Evolutionary conservation across 2,329 filamentous ascomycete species (phyloP).

Genomic region (Stagonosporopsis cucurbitacearum): DNA sequence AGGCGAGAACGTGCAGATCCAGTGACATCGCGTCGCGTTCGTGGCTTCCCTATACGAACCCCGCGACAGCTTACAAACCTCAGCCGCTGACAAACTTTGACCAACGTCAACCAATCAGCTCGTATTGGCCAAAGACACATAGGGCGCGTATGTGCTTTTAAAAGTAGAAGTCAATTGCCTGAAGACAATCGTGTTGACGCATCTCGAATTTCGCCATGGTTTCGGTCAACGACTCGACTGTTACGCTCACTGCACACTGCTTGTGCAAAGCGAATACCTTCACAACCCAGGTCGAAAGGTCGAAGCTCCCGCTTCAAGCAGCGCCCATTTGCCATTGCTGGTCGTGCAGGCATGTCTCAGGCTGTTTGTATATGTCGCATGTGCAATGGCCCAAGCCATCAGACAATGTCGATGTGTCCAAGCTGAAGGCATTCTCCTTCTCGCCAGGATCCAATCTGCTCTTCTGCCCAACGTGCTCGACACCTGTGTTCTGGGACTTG

Average conservation of each 20-base stretch:
- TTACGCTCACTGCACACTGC: conserved; percentile 51
- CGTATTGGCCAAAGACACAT: neutral
- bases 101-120: conserved; percentile 15
- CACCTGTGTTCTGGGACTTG: conserved; percentile 53
- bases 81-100: no score
- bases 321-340: conserved; percentile 57
- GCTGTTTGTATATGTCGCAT: conserved; percentile 51
- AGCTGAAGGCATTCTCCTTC: conserved; percentile 50
- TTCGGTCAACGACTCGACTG: conserved; percentile 15
- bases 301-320: conserved; percentile 50
- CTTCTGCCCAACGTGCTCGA: conserved; percentile 56
- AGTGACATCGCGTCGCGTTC: conserved; percentile 22
- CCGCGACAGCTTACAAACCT: conserved; percentile 27
- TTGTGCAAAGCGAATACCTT: conserved; percentile 56
- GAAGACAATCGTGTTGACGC: neutral
- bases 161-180: neutral
- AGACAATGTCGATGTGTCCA: conserved; percentile 35
- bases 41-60: conserved; percentile 15
- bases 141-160: neutral
- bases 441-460: conserved; percentile 42
- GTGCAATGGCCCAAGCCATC: conserved; percentile 49
- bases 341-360: conserved; percentile 57
- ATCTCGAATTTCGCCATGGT: conserved; percentile 12
- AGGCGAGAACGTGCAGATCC: neutral
- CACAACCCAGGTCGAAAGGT: conserved; percentile 40